These are phyloP conservation scores for Naganishia friedmannii DNA, from an alignment of 768 basidiomycete genomes.

Conservation along the genomic window DNA sequence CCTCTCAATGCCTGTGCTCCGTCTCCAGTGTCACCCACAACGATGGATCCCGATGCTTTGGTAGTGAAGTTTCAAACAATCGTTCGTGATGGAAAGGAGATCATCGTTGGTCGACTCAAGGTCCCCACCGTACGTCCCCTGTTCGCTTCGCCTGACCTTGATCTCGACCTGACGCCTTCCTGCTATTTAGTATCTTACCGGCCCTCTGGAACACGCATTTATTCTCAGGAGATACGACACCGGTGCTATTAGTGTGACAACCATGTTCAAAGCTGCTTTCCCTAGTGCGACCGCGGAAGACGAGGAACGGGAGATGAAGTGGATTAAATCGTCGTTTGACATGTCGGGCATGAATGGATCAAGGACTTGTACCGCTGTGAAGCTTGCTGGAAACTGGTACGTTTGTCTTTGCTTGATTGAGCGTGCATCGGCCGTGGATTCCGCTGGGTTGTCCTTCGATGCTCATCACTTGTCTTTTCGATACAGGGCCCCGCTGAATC, in stretches of 20 bases:
- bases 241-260: slow-evolving; percentile 83
- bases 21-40: slow-evolving; percentile 8
- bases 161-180: slow-evolving; percentile 24
- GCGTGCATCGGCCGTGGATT: slow-evolving; percentile 21
- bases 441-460: background rate
- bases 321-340: slow-evolving; percentile 76
- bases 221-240: slow-evolving; percentile 92
- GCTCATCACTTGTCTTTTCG: slow-evolving; percentile 11
- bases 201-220: slow-evolving; percentile 73
- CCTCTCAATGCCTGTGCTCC: background rate
- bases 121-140: slow-evolving; percentile 67
- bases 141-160: background rate
- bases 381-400: slow-evolving; percentile 83
- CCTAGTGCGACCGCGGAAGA: slow-evolving; percentile 72
- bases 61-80: slow-evolving; percentile 87
- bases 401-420: slow-evolving; percentile 56
- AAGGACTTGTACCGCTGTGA: slow-evolving; percentile 65
- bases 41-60: slow-evolving; percentile 39
- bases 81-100: slow-evolving; percentile 78
- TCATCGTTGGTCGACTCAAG: slow-evolving; percentile 84
- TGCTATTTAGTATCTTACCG: slow-evolving; percentile 52
- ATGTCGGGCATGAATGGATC: slow-evolving; percentile 68
- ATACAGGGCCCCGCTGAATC: slow-evolving; percentile 51
- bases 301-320: slow-evolving; percentile 74
- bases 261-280: slow-evolving; percentile 94